Evolutionary conservation across 352 stramenopile species (phyloP), one percentile per base, ranked within the genome.

Genomic region (Thraustochytrium aureum): DNA sequence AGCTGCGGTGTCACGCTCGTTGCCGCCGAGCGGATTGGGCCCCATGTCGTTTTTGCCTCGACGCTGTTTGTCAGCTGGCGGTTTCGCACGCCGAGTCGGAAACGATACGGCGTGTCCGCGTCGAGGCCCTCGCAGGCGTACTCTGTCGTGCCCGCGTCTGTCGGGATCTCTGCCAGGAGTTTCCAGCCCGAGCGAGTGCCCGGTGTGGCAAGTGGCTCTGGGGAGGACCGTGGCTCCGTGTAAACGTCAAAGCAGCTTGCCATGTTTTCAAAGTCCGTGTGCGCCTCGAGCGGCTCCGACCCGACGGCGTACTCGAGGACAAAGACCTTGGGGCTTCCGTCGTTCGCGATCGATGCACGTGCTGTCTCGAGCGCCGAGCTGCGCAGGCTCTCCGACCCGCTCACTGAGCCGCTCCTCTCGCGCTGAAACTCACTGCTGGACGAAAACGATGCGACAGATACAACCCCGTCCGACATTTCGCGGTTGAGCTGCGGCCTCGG

Each of bases 91-190:
- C 75, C 64, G 39, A 87, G 64, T 20, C 76, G 64, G 50, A 87
- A 86, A 1, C 14, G 3, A 65, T 86, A 86, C 20, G 79, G 65
- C 17, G 84, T 86, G 45, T 87, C 84, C 6, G 83, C 39, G 14
- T 32, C 41, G 17, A 85, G 75, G 12, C 62, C 72, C 33, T 83
- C 42, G 56, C 56, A 64, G 26, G 35, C 56, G 35, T 64, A 64
- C 56, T 64, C 56, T 10, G 10, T 64, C 10, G 26, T 64, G 10
- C 56, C 56, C 10, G 26, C 10, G 56, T 64, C 26, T 7, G n/a
- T 7, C 56, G 56, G 56, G 35, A 64, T 64, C 33, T 64, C 56
- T 64, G 56, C 56, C 10, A 64, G 35, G 10, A 10, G 56, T 14
- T 26, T 10, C 56, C 56, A 64, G 17, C 26, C n/a, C n/a, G n/a